Base-by-base conservation (phyloP, 108 stramenopile genomes). In the Nannochloropsis oceanica region DNA sequence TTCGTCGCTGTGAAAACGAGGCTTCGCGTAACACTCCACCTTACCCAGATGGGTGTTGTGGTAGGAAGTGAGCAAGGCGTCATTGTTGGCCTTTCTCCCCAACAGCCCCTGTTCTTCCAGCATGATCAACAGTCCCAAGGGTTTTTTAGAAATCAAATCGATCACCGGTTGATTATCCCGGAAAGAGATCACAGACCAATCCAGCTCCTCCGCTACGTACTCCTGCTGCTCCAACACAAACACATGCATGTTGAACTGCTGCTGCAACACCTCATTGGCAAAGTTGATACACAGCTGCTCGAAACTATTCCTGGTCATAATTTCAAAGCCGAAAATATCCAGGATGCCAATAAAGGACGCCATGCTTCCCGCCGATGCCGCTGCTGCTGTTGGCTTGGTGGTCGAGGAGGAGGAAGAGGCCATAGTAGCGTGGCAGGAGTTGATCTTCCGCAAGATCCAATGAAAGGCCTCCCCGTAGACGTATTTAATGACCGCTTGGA, bases 271-370 rank as follows among this genome's bases (percentile, higher is more conserved):
- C 89, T 99, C 98, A 92, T 99, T 99, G 79, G 96, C 95, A 88
- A 94, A 98, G 90, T 99, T 99, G 91, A 99, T 99, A 86, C 97
- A 98, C 79, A 99, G 93, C 92, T 99, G 98, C 80, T 91, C 91
- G 44, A 92, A 91, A 88, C 86, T 90, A 80, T 86, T 89, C 83
- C 88, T 85, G 0, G 79, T 82, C 89, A 89, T 89, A 25, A 94
- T 94, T 90, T 99, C 99, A 89, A 99, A 99, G 27, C 99, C 99
- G 89, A 98, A 99, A 84, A 99, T 99, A 87, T 99, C 99, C 25
- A 99, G 90, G 42, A 98, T 93, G 80, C 97, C 97, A 44, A 97
- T 97, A 43, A 95, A 94, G 26, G 94, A 91, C 14, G 87, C 90
- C 13, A 46, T 85, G 26, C 12, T n/a, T 34, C 20, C 10, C 46